Evolutionary conservation across 306 rosid species (phyloP), one percentile per base, ranked within the genome.

Genomic region (Prunus campanulata): DNA sequence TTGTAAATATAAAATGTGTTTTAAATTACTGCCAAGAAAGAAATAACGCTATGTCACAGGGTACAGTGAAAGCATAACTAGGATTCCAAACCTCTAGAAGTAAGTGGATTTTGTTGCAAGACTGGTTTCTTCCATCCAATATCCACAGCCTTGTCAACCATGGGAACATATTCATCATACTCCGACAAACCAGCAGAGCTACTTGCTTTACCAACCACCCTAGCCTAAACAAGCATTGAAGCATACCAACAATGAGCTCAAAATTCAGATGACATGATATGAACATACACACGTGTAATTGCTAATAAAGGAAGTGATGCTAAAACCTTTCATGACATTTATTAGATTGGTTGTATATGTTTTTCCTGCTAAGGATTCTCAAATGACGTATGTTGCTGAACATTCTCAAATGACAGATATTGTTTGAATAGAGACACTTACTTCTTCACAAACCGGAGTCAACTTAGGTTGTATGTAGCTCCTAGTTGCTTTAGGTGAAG

Each of bases 381-480:
- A 57, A 19, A 52, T 44, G 10, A 54, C 71, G 50, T 15, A 68
- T 2, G 60, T 8, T 56, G 24, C 68, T 54, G 16, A 65, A 20
- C 64, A 73, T 63, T 20, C 48, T 57, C 32, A 63, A 27, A 67
- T 46, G 8, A 61, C 66, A 72, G 20, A 76, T 1, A 46, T 10
- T 30, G 42, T 25, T 54, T 68, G 50, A 19, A 66, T 72, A 68
- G 65, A 82, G 62, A 47, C 56, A 84, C 97, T 86, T 81, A 89
- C 97, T 81, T 91, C 98, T 85, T 93, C 98, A 69, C 76, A 84
- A 72, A 91, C 97, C 55, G 98, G 96, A 82, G 96, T 91, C 86
- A 93, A 77, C 83, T 80, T 86, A 14, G 93, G 97, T 73, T 77
- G 84, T 70, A 30, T 68, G 77, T 78, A 88, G 85, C 72, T 87